Conservation (phyloP, 2,329 filamentous ascomycete genomes). For the Ophiostoma perfectum region DNA sequence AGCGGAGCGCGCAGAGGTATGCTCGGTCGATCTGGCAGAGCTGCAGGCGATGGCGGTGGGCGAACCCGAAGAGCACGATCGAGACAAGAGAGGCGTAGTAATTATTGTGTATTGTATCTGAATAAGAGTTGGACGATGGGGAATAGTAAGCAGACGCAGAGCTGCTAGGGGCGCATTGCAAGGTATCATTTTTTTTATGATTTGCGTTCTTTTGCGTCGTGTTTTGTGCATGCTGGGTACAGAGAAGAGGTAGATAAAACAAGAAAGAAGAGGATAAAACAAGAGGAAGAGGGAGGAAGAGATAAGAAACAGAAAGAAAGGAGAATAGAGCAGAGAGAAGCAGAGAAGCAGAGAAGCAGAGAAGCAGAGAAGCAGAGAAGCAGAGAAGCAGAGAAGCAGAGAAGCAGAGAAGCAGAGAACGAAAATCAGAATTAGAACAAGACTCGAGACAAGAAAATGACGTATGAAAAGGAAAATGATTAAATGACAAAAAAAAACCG, state of each 20-base stretch:
- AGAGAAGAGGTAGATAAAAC: no score
- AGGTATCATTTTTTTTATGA: not conserved
- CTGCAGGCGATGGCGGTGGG: no score
- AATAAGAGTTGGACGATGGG: no score
- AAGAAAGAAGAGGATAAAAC: not conserved
- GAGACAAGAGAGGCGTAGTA: no score
- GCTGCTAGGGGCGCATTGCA: not conserved
- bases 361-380: not conserved
- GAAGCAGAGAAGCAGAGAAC: not conserved
- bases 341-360: not conserved
- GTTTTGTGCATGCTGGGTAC: constrained; percentile 1
- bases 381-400: not conserved
- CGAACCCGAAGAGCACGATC: no score
- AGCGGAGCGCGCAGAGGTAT: no score
- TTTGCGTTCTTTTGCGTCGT: not conserved
- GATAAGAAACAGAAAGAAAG: no score
- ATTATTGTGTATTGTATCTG: no score
- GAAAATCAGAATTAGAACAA: not conserved
- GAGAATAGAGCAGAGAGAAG: not conserved
- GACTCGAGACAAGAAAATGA: not conserved
- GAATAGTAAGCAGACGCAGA: not conserved
- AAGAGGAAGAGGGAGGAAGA: not conserved
- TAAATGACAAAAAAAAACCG: constrained; percentile 1
- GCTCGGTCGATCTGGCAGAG: no score
- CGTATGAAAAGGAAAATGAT: not conserved